Conservation (phyloP, 139 green algal genomes). For the Chlorella sorokiniana region DNA sequence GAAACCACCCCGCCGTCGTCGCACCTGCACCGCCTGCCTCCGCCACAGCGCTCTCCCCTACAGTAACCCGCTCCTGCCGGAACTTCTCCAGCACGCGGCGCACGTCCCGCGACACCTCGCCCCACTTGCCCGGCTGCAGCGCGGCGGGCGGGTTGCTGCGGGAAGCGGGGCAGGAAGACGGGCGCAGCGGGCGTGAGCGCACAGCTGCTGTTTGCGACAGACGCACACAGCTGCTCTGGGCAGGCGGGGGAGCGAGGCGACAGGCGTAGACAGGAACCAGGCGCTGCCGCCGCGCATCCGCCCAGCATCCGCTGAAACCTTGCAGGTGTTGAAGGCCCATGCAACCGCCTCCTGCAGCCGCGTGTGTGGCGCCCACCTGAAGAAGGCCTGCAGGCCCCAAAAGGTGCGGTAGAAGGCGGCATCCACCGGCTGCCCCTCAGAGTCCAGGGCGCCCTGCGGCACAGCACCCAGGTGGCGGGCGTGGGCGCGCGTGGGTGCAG, state of each 20-base stretch:
- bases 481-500: background rate
- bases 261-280: too few relatives aligned
- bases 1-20: background rate
- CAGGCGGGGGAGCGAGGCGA: too few relatives aligned
- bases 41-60: conserved; percentile 10
- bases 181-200: background rate
- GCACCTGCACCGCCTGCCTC: background rate
- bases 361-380: conserved; percentile 8
- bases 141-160: conserved; percentile 7
- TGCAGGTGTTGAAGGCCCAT: too few relatives aligned
- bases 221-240: too few relatives aligned
- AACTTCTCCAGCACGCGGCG: conserved; percentile 46
- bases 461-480: background rate
- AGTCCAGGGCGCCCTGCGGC: conserved; percentile 46
- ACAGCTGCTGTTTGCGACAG: too few relatives aligned
- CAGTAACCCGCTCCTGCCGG: conserved; percentile 29
- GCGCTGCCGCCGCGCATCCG: too few relatives aligned
- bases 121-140: conserved; percentile 45
- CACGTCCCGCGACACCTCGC: conserved; percentile 23
- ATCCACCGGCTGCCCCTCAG: conserved; percentile 60
- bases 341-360: too few relatives aligned
- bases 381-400: conserved; percentile 58
- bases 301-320: too few relatives aligned
- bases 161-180: background rate
- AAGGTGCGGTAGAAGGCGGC: conserved; percentile 74